A percentile compares a stretch with the other conserved stretches of the same genome.
These are phyloP conservation scores for Aspergillus ostianus DNA, from an alignment of 495 filamentous ascomycete genomes.

Conservation along the genomic window DNA sequence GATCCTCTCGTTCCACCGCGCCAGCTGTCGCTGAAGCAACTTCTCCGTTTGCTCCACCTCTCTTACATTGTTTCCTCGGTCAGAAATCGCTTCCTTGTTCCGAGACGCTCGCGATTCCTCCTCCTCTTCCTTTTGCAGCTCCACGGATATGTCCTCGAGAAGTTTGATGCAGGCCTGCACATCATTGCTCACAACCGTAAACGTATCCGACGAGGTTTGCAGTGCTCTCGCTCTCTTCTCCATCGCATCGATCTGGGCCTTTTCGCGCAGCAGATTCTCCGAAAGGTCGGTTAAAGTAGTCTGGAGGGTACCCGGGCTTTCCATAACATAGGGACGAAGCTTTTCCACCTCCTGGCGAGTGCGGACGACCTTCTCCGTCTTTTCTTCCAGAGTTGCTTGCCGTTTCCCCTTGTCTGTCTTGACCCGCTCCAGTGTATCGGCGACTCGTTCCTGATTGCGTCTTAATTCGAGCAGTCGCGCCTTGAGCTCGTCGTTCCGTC, in stretches of 20 bases:
- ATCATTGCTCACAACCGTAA: constrained; percentile 76
- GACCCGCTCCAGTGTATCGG: constrained; percentile 71
- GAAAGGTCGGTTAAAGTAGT: constrained; percentile 76
- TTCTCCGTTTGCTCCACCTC: constrained; percentile 88
- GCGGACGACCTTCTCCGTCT: constrained; percentile 59
- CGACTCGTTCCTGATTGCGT: constrained; percentile 73
- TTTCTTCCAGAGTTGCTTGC: constrained; percentile 73
- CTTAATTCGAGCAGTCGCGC: constrained; percentile 72
- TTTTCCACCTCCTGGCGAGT: constrained; percentile 78
- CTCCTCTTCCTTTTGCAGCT: constrained; percentile 87
- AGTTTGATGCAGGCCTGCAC: constrained; percentile 82
- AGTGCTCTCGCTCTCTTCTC: constrained; percentile 83
- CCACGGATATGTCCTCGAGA: constrained; percentile 79
- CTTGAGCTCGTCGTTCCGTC: constrained; percentile 81
- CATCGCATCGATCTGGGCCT: constrained; percentile 77
- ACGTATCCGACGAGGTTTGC: constrained; percentile 90
- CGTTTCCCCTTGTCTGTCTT: constrained; percentile 70
- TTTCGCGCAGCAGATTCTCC: constrained; percentile 71
- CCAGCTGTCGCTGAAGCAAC: constrained; percentile 77
- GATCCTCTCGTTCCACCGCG: constrained; percentile 80
- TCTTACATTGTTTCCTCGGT: constrained; percentile 80
- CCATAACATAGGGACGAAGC: constrained; percentile 84
- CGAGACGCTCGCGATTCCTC: constrained; percentile 72
- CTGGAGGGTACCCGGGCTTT: constrained; percentile 80
- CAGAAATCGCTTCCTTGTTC: constrained; percentile 82